Base-by-base conservation (phyloP, 2,329 filamentous ascomycete species). In the Colletotrichum tamarilloi region DNA sequence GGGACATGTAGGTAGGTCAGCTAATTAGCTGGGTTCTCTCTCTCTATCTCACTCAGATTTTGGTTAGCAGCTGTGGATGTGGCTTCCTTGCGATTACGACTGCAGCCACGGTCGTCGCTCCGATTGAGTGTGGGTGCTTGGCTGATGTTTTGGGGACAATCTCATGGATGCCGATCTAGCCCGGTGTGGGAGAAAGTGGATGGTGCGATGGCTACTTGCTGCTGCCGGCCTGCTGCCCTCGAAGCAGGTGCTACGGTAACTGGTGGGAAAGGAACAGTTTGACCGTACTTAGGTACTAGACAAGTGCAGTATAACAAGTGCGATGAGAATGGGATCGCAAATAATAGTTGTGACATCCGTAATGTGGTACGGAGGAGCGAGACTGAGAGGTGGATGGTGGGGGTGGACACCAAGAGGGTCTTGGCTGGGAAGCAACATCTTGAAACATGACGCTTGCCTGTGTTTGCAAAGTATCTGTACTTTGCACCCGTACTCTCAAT, bases 361-460 rank as follows among this genome's bases (percentile, higher is more conserved):
- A 42, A 2, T 42, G 14, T 5, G 22, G 35, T 62, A 22, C 57
- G 30, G 26, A n/a, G 22, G 16, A 38, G 62, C 5, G 35, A 42
- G 28, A 30, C 12, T 28, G 55, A 26, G 32, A 24, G 30, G 14
- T 72, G 69, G 69, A 73, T 71, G 62, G 71, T 73, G 71, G 71
- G 70, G 71, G 71, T 66, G 62, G 71, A 28, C 49, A 70, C 60
- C 32, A 19, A 56, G 60, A 73, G 55, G 55, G 60, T 52, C 71
- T 62, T 62, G 67, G 60, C 67, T 35, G n/a, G 60, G 55, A 73
- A 57, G 46, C 56, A 60, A 32, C 62, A 38, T 22, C 35, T 62
- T 62, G 60, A 65, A 70, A 73, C 71, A 65, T 62, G 67, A 70
- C 67, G 67, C 67, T 46, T 62, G 35, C 56, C 42, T 53, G 26